A percentile compares a stretch with the other conserved stretches of the same genome.
phyloP scores from a whole-genome alignment of 805 yeast genomes.

The Schwanniomyces polymorphus region DNA sequence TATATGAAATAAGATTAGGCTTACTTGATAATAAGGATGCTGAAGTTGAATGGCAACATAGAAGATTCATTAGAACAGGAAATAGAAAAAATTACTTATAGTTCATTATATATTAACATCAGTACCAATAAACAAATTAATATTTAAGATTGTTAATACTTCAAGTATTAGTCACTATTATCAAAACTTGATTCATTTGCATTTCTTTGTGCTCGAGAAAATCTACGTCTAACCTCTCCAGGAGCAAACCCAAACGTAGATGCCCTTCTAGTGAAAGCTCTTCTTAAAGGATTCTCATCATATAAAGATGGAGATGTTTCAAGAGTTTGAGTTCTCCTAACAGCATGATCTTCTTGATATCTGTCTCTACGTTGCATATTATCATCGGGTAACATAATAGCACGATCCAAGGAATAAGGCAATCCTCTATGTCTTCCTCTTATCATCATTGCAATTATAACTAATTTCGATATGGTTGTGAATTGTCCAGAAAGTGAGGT shows the following conservation, averaged over 20 bases:
- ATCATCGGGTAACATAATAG: conserved; percentile 80
- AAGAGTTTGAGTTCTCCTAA: conserved; percentile 27
- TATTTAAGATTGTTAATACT: neutral
- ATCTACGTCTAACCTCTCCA: neutral
- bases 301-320: conserved; percentile 25
- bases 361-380: conserved; percentile 62
- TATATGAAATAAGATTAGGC: conserved; percentile 85
- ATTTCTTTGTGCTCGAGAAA: neutral
- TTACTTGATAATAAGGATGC: conserved; percentile 94
- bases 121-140: neutral
- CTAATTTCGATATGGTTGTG: conserved; percentile 71
- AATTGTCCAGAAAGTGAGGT: conserved; percentile 77
- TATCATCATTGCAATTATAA: conserved; percentile 84
- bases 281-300: conserved; percentile 10
- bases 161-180: neutral
- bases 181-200: neutral
- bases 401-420: conserved; percentile 91
- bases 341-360: conserved; percentile 54
- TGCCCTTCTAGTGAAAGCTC: conserved; percentile 8
- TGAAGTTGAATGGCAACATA: conserved; percentile 94
- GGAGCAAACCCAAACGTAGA: conserved; percentile 4
- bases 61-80: conserved; percentile 93
- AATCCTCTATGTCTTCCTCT: conserved; percentile 97
- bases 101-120: neutral
- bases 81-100: conserved; percentile 84